A percentile compares a stretch with the other conserved stretches of the same genome.
Conservation (phyloP, 441 rosid genomes). For the Brassica hybrid region DNA sequence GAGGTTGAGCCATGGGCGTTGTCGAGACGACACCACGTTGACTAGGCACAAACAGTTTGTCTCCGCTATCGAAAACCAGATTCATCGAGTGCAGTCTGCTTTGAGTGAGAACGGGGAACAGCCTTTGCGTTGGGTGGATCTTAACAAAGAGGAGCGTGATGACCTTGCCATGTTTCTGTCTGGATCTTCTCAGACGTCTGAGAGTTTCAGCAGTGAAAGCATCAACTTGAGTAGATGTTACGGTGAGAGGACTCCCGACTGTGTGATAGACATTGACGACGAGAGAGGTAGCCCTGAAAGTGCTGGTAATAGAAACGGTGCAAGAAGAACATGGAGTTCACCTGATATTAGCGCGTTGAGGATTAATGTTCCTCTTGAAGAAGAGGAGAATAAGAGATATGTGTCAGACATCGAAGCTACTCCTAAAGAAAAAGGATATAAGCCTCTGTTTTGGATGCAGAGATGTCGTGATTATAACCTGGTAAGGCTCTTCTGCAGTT, state of each 20-base stretch:
- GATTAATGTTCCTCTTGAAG: slow-evolving; percentile 53
- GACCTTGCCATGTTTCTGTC: slow-evolving; percentile 84
- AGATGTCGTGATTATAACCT: slow-evolving; percentile 54
- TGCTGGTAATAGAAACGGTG: slow-evolving; percentile 44
- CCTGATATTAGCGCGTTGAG: slow-evolving; percentile 61
- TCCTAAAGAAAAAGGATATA: slow-evolving; percentile 74
- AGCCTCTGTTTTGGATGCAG: slow-evolving; percentile 59
- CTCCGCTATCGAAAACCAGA: slow-evolving; percentile 71
- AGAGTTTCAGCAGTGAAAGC: slow-evolving; percentile 44
- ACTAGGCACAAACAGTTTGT: slow-evolving; percentile 77
- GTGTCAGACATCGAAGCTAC: slow-evolving; percentile 54
- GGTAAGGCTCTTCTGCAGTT: slow-evolving; percentile 35
- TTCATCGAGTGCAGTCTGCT: slow-evolving; percentile 58
- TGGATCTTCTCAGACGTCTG: slow-evolving; percentile 53
- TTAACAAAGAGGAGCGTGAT: slow-evolving; percentile 80
- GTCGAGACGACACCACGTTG: slow-evolving; percentile 50
- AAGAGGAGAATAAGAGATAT: slow-evolving; percentile 32
- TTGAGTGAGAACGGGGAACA: slow-evolving; percentile 63
- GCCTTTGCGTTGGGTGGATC: slow-evolving; percentile 72
- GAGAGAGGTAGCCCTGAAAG: slow-evolving; percentile 46
- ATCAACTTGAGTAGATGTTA: slow-evolving; percentile 30
- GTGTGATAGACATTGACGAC: slow-evolving; percentile 58
- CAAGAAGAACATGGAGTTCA: slow-evolving; percentile 60
- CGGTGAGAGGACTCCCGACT: slow-evolving; percentile 43
- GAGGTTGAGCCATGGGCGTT: slow-evolving; percentile 57